Conservation (phyloP, 2,329 filamentous ascomycete genomes). For the Penicillium sclerotigenum region DNA sequence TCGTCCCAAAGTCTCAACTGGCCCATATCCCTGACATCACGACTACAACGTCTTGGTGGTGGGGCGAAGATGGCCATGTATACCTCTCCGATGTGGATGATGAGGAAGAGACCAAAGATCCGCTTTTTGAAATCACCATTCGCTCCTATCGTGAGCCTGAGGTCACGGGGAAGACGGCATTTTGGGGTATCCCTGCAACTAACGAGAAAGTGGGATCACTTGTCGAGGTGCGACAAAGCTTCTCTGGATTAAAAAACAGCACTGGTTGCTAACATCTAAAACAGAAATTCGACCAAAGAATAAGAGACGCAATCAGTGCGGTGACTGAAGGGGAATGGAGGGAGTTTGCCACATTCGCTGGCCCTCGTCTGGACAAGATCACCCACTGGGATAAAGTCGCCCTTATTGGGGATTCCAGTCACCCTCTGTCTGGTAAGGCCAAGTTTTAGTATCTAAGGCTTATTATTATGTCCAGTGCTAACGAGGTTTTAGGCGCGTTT, state of each 20-base stretch:
- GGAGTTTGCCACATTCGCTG: conserved; percentile 50
- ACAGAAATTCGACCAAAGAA: conserved; percentile 43
- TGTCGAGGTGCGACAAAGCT: conserved; percentile 19
- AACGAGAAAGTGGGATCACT: conserved; percentile 22
- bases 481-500: conserved; percentile 33
- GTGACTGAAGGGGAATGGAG: conserved; percentile 45
- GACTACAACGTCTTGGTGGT: conserved; percentile 44
- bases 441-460: neutral
- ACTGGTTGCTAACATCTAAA: neutral
- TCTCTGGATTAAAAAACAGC: neutral
- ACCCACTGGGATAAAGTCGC: conserved; percentile 47
- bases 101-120: conserved; percentile 22
- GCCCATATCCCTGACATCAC: conserved; percentile 33
- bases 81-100: conserved; percentile 44
- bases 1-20: conserved; percentile 41
- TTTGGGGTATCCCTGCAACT: conserved; percentile 16
- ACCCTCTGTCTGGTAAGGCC: conserved; percentile 48
- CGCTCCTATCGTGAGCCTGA: conserved; percentile 23
- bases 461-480: neutral
- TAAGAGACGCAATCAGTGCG: conserved; percentile 39
- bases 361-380: conserved; percentile 43
- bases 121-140: conserved; percentile 42
- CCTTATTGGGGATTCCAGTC: conserved; percentile 55
- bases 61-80: conserved; percentile 43
- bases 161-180: conserved; percentile 8